A percentile compares a stretch with the other conserved stretches of the same genome.
Evolutionary conservation across 2,329 filamentous ascomycete genomes (phyloP).

Genomic region (Xylaria hypoxylon): DNA sequence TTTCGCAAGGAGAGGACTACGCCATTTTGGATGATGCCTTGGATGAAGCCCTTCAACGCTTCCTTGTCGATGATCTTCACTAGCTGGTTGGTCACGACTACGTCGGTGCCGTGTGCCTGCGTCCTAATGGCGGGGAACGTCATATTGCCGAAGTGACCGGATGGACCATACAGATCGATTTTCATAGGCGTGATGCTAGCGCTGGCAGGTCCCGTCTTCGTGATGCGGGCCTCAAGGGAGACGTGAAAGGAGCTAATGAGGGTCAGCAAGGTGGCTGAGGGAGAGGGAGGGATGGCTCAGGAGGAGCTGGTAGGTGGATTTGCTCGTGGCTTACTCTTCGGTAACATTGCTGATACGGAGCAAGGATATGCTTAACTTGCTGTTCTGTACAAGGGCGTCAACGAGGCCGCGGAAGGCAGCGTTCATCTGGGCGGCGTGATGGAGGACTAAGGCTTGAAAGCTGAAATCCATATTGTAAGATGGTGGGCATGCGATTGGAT

Average conservation of each 20-base stretch:
- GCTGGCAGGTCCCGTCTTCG: slow-evolving; percentile 40
- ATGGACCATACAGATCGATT: slow-evolving; percentile 29
- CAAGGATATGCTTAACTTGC: slow-evolving; percentile 42
- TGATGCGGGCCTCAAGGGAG: slow-evolving; percentile 43
- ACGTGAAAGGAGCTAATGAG: slow-evolving; percentile 43
- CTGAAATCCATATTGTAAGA: slow-evolving; percentile 35
- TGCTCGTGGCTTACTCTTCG: slow-evolving; percentile 45
- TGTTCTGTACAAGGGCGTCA: slow-evolving; percentile 40
- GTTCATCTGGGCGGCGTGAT: slow-evolving; percentile 41
- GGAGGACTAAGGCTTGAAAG: slow-evolving; percentile 37
- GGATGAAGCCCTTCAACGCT: slow-evolving; percentile 44
- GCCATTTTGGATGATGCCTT: slow-evolving; percentile 34
- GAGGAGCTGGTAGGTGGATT: slow-evolving; percentile 20
- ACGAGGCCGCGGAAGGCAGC: slow-evolving; percentile 41
- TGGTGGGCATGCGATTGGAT: not conserved
- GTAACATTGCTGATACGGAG: slow-evolving; percentile 48
- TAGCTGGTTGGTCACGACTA: slow-evolving; percentile 41
- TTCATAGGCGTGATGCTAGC: slow-evolving; percentile 33
- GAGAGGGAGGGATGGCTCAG: not conserved
- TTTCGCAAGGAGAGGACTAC: slow-evolving; percentile 41
- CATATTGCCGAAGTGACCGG: slow-evolving; percentile 43
- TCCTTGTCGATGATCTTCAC: slow-evolving; percentile 42
- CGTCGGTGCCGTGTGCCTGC: slow-evolving; percentile 36
- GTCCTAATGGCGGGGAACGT: slow-evolving; percentile 42
- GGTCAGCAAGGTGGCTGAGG: slow-evolving; percentile 7